Evolutionary conservation across 257 asterid genomes (phyloP).

Genomic region (Solanum arcanum): DNA sequence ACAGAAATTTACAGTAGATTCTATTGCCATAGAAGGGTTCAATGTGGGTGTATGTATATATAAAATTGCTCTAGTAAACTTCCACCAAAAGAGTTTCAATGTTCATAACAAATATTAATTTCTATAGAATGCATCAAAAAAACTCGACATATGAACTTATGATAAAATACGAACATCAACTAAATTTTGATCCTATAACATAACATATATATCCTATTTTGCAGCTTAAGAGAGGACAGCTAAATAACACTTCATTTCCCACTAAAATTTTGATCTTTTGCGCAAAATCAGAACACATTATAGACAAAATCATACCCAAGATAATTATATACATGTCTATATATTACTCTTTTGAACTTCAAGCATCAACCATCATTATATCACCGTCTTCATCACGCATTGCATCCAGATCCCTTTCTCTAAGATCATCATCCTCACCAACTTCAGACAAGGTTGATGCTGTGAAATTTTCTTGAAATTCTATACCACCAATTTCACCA

Average conservation of each 20-base stretch:
- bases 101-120: neutral
- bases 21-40: neutral
- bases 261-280: neutral
- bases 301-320: neutral
- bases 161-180: neutral
- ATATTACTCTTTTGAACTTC: neutral
- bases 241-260: neutral
- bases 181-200: neutral
- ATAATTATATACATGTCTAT: neutral
- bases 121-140: neutral
- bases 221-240: neutral
- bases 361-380: conserved; percentile 41
- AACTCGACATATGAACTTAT: neutral
- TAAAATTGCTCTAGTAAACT: neutral
- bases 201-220: neutral
- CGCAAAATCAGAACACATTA: neutral
- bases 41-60: neutral
- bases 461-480: neutral
- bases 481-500: neutral
- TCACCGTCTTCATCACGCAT: conserved; percentile 57
- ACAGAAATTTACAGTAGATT: neutral
- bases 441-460: neutral
- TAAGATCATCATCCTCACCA: neutral
- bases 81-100: neutral
- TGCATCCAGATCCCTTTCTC: conserved; percentile 7